phyloP scores from a whole-genome alignment of 331 rosid genomes.

The Prunus yedoensis region DNA sequence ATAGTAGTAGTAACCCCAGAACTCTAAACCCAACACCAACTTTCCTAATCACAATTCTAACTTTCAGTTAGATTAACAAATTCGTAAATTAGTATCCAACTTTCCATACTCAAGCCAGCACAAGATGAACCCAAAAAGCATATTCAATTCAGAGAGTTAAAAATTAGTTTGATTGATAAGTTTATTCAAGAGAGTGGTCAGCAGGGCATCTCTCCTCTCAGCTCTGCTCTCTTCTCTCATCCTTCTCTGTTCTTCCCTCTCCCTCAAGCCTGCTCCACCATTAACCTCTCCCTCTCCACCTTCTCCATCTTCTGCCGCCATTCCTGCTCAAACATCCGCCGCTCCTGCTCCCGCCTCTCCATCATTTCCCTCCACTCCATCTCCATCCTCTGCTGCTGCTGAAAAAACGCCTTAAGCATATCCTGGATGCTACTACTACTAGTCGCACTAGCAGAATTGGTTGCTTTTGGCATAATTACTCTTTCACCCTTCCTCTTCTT shows the following conservation, averaged over 20 bases:
- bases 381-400: conserved; percentile 79
- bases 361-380: conserved; percentile 82
- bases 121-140: too few relatives aligned
- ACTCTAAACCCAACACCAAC: background rate
- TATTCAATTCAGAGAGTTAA: background rate
- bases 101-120: background rate
- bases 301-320: conserved; percentile 79
- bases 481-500: conserved; percentile 57
- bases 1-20: too few relatives aligned
- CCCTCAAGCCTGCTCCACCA: conserved; percentile 76
- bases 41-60: background rate
- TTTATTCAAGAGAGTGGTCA: conserved; percentile 69
- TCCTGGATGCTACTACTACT: conserved; percentile 37
- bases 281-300: conserved; percentile 77
- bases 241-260: conserved; percentile 84
- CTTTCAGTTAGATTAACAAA: background rate
- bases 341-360: conserved; percentile 60
- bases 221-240: conserved; percentile 80
- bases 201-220: conserved; percentile 72
- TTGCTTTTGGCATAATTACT: conserved; percentile 24
- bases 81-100: background rate
- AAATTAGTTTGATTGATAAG: conserved; percentile 51
- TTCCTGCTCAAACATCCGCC: conserved; percentile 71
- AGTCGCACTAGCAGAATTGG: conserved; percentile 19
- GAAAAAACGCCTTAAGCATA: conserved; percentile 65